A percentile compares a stretch with the other conserved stretches of the same genome.
Conservation (phyloP, 2,329 filamentous ascomycete species). For the Plenodomus biglobosus region DNA sequence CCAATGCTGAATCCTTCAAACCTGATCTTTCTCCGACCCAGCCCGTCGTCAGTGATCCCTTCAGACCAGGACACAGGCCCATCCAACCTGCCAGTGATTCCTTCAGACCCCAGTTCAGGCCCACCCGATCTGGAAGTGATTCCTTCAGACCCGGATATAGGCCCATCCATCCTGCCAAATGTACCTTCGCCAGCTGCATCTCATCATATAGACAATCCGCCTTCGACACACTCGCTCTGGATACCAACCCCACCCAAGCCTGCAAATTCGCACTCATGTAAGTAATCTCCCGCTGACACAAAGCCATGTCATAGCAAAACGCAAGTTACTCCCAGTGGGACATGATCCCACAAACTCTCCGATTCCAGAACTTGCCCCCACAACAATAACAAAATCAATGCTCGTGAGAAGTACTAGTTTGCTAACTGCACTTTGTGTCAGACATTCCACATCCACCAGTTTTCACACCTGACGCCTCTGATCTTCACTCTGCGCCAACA, state of each 20-base stretch:
- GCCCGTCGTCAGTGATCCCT: no score
- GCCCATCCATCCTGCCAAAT: background rate
- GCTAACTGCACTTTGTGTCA: background rate
- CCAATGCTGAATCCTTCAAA: background rate
- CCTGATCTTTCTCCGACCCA: no score
- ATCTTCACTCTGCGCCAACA: background rate
- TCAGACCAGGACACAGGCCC: no score
- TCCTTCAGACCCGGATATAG: background rate
- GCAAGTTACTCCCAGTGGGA: background rate
- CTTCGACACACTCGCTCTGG: background rate
- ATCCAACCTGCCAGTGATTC: background rate
- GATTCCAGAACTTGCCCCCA: background rate
- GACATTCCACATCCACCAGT: background rate
- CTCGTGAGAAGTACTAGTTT: background rate
- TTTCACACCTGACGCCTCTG: background rate
- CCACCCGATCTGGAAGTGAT: background rate
- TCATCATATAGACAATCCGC: background rate
- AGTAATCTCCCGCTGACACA: background rate
- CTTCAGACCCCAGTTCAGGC: no score
- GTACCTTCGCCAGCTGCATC: background rate
- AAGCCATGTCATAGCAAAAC: background rate
- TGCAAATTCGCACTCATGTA: background rate
- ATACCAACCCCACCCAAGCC: background rate
- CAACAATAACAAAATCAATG: no score
- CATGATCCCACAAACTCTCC: background rate